Evolutionary conservation across 2,329 filamentous ascomycete genomes (phyloP), one percentile per base, ranked within the genome.

Genomic region (Dryadomyces quercus-mongolicae): DNA sequence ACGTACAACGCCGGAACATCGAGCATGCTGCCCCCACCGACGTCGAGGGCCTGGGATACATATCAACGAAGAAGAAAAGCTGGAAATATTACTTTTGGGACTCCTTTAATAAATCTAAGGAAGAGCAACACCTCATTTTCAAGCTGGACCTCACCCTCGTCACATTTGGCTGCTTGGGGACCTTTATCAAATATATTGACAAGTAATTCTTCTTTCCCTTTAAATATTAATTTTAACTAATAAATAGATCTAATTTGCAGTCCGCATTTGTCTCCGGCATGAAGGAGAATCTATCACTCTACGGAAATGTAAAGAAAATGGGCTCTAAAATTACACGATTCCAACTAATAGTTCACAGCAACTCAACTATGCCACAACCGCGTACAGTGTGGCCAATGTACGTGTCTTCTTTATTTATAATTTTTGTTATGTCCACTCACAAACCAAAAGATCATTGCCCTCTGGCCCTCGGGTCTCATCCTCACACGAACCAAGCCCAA

Each of bases 271-370:
- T 59, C 6, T 55, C 53, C 0, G 57, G 57, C 15, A 59, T 59
- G 57, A 46, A 59, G 34, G 57, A 59, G 40, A 55, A 59, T 8
- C 9, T 59, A 42, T 1, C 8, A n/a, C 53, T 59, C 10, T 59
- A 45, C 10, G 55, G 57, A 20, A 59, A 59, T 48, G 57, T 57
- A 40, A 22, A 8, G 56, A 18, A 44, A 7, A 49, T 46, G 20
- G 3, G 5, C 7, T 22, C 6, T 8, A 4, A 5, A 22, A 45
- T 25, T 10, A 8, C 16, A 1, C 7, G n/a, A n/a, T n/a, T n/a
- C n/a, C 16, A 9, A 18, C 45, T 47, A 16, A 49, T 25, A 48
- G 8, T 38, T 5, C 25, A 5, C 15, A 57, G 54, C 25, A 59
- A 53, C 49, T 59, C 34, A 59, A 59, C 38, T 59, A 59, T 18